Conservation (phyloP, 495 filamentous ascomycete genomes). For the Talaromyces proteolyticus region DNA sequence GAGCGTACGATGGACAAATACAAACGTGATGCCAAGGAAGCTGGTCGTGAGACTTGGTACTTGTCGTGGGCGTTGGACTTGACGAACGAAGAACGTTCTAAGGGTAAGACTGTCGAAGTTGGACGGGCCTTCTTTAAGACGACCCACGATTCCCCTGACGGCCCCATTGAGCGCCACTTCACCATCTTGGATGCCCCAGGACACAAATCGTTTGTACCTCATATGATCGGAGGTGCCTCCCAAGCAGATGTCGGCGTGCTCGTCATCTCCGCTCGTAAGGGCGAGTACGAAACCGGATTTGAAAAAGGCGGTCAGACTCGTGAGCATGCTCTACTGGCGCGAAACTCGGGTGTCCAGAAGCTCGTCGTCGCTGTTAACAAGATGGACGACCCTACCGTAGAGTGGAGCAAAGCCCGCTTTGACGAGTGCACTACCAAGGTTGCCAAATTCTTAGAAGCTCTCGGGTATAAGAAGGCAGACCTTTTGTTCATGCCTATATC, state of each 20-base stretch:
- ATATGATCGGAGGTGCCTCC: constrained; percentile 94
- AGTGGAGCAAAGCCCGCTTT: constrained; percentile 91
- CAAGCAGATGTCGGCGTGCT: constrained; percentile 95
- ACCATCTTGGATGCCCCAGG: constrained; percentile 94
- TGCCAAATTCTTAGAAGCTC: constrained; percentile 75
- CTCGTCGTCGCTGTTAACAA: constrained; percentile 94
- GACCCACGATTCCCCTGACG: constrained; percentile 53
- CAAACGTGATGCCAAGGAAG: constrained; percentile 91
- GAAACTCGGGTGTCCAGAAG: constrained; percentile 97
- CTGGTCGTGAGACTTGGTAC: constrained; percentile 98
- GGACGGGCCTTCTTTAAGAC: constrained; percentile 96
- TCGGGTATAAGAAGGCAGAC: constrained; percentile 93
- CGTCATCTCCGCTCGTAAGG: constrained; percentile 94
- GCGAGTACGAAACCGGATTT: constrained; percentile 99
- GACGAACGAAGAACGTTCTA: constrained; percentile 90
- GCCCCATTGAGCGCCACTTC: constrained; percentile 50
- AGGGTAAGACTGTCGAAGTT: constrained; percentile 98
- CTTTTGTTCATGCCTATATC: constrained; percentile 95
- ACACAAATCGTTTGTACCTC: constrained; percentile 93
- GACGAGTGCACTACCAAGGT: constrained; percentile 90
- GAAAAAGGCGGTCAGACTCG: constrained; percentile 97
- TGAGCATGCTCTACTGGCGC: constrained; percentile 94
- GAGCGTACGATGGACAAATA: constrained; percentile 98
- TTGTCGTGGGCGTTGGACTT: constrained; percentile 96
- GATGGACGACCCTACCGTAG: constrained; percentile 95